Conservation (phyloP, 176 grass and related monocot species). For the Hyparrhenia diplandra region DNA sequence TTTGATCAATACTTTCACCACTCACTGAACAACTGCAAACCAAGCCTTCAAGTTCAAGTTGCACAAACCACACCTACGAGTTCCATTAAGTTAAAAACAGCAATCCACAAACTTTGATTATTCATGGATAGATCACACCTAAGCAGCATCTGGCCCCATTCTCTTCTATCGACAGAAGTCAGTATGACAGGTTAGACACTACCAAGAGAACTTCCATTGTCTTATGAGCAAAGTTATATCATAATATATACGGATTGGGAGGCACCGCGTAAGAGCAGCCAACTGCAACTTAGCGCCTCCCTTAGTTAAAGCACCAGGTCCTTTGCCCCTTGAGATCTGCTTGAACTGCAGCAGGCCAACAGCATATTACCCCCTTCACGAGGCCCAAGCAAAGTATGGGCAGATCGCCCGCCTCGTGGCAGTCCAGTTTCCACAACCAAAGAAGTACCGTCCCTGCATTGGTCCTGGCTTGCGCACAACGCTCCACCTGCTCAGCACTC, state of each 20-base stretch:
- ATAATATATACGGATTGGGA: conserved; percentile 55
- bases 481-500: conserved; percentile 66
- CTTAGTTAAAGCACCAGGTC: conserved; percentile 42
- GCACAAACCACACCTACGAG: conserved; percentile 50
- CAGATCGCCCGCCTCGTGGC: conserved; percentile 64
- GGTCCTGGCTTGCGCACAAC: conserved; percentile 78
- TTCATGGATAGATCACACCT: conserved; percentile 52
- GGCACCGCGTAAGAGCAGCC: not conserved
- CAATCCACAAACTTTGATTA: conserved; percentile 60
- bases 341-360: not conserved
- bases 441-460: conserved; percentile 75
- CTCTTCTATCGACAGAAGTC: conserved; percentile 86
- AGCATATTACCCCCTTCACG: conserved; percentile 12
- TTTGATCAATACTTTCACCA: not conserved
- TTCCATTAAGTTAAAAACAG: conserved; percentile 65
- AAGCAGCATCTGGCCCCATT: conserved; percentile 71
- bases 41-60: conserved; percentile 22
- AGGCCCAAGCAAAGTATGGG: conserved; percentile 72
- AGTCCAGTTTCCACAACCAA: conserved; percentile 86
- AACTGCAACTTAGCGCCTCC: conserved; percentile 14
- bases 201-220: conserved; percentile 52
- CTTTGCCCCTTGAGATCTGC: conserved; percentile 25
- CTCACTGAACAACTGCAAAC: conserved; percentile 32
- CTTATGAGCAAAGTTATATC: conserved; percentile 54
- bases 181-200: conserved; percentile 68